Conservation (phyloP, 768 basidiomycete genomes). For the Serendipita vermifera region DNA sequence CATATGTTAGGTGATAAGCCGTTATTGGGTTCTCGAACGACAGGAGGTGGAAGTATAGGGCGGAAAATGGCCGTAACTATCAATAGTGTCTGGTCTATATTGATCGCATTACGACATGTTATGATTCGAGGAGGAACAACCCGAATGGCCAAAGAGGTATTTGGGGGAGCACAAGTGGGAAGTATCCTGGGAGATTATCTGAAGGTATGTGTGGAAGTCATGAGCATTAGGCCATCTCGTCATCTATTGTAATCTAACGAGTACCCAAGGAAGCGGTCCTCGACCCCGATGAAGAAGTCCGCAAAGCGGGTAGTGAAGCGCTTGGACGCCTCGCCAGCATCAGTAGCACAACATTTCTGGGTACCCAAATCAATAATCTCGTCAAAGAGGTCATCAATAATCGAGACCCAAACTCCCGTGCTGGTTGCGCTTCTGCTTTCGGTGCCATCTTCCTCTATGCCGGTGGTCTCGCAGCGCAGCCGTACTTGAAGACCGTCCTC, state of each 20-base stretch:
- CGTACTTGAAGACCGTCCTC: constrained; percentile 87
- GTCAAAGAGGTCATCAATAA: constrained; percentile 92
- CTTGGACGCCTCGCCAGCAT: constrained; percentile 78
- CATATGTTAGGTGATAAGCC: background rate
- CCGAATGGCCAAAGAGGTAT: constrained; percentile 49
- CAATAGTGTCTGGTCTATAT: constrained; percentile 65
- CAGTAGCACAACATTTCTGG: constrained; percentile 72
- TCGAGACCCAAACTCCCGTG: constrained; percentile 80
- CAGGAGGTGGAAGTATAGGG: constrained; percentile 54
- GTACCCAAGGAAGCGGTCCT: constrained; percentile 54
- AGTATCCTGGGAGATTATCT: constrained; percentile 53
- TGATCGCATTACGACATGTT: constrained; percentile 44
- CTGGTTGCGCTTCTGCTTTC: constrained; percentile 87
- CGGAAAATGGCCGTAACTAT: constrained; percentile 71
- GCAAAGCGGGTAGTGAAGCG: constrained; percentile 71
- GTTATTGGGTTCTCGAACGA: background rate
- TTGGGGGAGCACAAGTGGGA: constrained; percentile 54
- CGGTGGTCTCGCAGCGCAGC: constrained; percentile 88
- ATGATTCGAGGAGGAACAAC: constrained; percentile 10
- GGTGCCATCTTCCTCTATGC: constrained; percentile 85
- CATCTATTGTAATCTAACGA: constrained; percentile 3
- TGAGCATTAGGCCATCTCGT: too few relatives aligned
- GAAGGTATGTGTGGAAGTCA: constrained; percentile 58
- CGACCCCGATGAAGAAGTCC: constrained; percentile 64
- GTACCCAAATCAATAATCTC: constrained; percentile 73